Evolutionary conservation across 2,329 filamentous ascomycete genomes (phyloP), one percentile per base, ranked within the genome.

Genomic region (Nannizziopsis arthrosporioides): DNA sequence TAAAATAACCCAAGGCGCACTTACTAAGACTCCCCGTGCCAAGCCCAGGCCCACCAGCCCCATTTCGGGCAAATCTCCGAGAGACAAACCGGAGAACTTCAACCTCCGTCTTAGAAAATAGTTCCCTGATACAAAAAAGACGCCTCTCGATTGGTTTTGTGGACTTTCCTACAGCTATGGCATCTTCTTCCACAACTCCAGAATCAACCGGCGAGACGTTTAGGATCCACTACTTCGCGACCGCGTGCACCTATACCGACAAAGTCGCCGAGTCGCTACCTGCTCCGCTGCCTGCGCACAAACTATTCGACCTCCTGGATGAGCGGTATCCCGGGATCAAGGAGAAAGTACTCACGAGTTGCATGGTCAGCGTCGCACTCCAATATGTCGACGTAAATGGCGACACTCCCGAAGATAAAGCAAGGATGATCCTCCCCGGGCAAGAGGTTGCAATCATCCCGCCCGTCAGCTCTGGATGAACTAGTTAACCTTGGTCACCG

Each of bases 371-470:
- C 48, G 47, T 71, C 9, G 64, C 67, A 27, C 57, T 67, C 38
- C 67, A 70, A 44, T 72, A 72, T 56, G 67, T 71, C 3, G 68
- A 71, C 31, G 39, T 43, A 27, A 48, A 51, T 17, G 51, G 51
- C 56, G 15, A 48, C 18, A 51, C 50, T 56, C 15, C 47, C 6
- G 56, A 54, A 22, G 53, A 50, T 2, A 51, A 55, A 10, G 50
- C 53, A 8, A 43, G 56, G 36, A 50, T 66, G 30, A 68, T 72
- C 49, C 43, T 54, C 37, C 46, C 53, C 4, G 68, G 67, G 11
- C 62, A 68, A 44, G 69, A 72, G 53, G 67, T 72, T 47, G 69
- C 65, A 12, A 60, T 72, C 51, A 70, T 72, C 53, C 69, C 69
- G 42, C 69, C 69, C 45, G 69, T 72, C 48, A 72, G 69, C 57